Percentiles rank a stretch among this genome's conserved stretches.
Evolutionary conservation across 2,329 filamentous ascomycete species (phyloP).

Genomic region (Dactylella cylindrospora): DNA sequence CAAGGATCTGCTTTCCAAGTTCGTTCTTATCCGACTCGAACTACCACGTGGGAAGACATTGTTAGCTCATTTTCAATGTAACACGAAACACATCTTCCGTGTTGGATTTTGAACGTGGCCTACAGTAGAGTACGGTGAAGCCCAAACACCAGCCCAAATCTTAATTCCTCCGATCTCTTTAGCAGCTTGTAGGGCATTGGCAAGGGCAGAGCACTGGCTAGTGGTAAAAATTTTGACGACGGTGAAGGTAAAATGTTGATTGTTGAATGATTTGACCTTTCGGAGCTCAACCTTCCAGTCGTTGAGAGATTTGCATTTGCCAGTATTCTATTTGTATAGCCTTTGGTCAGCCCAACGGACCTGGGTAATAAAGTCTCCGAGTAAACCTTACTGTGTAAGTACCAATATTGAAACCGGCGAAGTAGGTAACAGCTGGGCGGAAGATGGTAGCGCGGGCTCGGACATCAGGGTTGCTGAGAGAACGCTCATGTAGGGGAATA

Average conservation of each 20-base stretch:
- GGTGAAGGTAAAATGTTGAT: slow-evolving; percentile 54
- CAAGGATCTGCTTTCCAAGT: slow-evolving; percentile 52
- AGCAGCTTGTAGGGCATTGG: slow-evolving; percentile 60
- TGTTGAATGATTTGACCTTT: slow-evolving; percentile 50
- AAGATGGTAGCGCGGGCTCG: slow-evolving; percentile 30
- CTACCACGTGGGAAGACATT: slow-evolving; percentile 64
- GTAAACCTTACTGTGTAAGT: slow-evolving; percentile 40
- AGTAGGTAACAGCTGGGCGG: slow-evolving; percentile 44
- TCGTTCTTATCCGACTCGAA: slow-evolving; percentile 49
- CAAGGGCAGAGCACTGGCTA: slow-evolving; percentile 60
- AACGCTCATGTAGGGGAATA: slow-evolving; percentile 1
- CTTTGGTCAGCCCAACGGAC: slow-evolving; percentile 8
- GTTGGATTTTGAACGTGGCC: slow-evolving; percentile 24
- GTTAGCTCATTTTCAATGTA: slow-evolving; percentile 53
- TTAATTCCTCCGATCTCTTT: slow-evolving; percentile 60
- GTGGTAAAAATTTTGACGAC: slow-evolving; percentile 65
- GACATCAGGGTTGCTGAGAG: background rate
- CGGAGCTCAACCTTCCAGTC: slow-evolving; percentile 52
- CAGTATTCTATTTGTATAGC: slow-evolving; percentile 47
- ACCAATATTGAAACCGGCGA: slow-evolving; percentile 48
- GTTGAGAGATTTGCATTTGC: slow-evolving; percentile 52
- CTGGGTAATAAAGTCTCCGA: background rate
- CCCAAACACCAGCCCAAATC: slow-evolving; percentile 68
- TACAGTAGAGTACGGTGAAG: slow-evolving; percentile 51
- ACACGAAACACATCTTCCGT: background rate